Conservation (phyloP, 2,329 filamentous ascomycete genomes). For the Pseudopyricularia cyperi region DNA sequence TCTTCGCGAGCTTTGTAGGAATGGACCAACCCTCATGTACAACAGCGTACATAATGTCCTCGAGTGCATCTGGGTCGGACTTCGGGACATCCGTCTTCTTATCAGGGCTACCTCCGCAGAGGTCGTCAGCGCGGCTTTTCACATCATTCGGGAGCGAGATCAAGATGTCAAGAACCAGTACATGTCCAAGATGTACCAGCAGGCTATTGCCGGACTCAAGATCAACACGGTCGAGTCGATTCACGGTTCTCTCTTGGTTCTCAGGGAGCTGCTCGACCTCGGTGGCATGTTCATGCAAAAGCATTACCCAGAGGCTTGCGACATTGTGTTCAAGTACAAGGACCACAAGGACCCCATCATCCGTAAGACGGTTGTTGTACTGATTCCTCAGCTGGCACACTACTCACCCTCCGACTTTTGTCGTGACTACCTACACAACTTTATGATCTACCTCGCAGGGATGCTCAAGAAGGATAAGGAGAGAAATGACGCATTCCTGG, state of each 20-base stretch:
- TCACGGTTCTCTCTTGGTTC: conserved; percentile 84
- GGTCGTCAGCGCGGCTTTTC: conserved; percentile 87
- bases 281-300: conserved; percentile 99
- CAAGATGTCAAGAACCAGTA: conserved; percentile 73
- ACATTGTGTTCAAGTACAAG: conserved; percentile 83
- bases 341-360: conserved; percentile 85
- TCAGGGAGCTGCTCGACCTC: conserved; percentile 86
- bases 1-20: conserved; percentile 78
- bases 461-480: conserved; percentile 94
- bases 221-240: conserved; percentile 74
- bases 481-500: conserved; percentile 84
- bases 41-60: conserved; percentile 91
- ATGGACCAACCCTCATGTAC: conserved; percentile 91
- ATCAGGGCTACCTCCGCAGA: conserved; percentile 88
- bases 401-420: conserved; percentile 90
- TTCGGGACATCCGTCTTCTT: conserved; percentile 78
- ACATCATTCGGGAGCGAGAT: conserved; percentile 89
- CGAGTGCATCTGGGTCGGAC: conserved; percentile 88
- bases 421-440: conserved; percentile 76
- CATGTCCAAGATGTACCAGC: conserved; percentile 84
- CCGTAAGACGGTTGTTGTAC: conserved; percentile 74
- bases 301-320: conserved; percentile 81
- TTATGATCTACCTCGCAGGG: conserved; percentile 90
- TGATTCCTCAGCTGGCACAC: conserved; percentile 84
- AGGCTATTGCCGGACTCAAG: conserved; percentile 68